Evolutionary conservation across 2,329 filamentous ascomycete species (phyloP).

Genomic region (Hypoxylon sp.): DNA sequence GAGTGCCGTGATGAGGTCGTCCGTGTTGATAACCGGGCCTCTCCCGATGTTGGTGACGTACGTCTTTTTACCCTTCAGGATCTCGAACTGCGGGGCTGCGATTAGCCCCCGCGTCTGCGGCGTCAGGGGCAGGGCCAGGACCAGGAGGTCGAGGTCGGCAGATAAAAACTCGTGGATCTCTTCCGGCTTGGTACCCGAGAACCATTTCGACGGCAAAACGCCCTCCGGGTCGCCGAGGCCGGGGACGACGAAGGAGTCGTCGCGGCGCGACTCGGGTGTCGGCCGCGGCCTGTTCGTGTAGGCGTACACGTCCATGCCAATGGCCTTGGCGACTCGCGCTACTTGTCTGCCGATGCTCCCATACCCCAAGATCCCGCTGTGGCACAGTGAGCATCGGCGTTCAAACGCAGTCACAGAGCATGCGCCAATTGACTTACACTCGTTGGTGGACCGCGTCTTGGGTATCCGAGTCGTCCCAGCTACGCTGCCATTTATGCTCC

Average conservation of each 20-base stretch:
- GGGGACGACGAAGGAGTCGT: constrained; percentile 72
- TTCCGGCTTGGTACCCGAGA: constrained; percentile 51
- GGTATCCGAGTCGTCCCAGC: constrained; percentile 51
- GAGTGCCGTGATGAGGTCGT: constrained; percentile 68
- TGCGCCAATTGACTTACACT: constrained; percentile 56
- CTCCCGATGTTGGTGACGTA: constrained; percentile 75
- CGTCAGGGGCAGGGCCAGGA: constrained; percentile 58
- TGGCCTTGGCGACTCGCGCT: constrained; percentile 63
- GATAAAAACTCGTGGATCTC: constrained; percentile 56
- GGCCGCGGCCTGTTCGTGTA: constrained; percentile 72
- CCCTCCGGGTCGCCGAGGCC: constrained; percentile 64
- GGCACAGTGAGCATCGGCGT: constrained; percentile 22
- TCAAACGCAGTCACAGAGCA: background rate
- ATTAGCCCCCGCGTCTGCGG: constrained; percentile 56
- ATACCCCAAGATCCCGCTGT: constrained; percentile 57
- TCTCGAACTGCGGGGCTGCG: constrained; percentile 54
- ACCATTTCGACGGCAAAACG: constrained; percentile 57
- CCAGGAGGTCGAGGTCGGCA: constrained; percentile 57
- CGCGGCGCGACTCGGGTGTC: constrained; percentile 69
- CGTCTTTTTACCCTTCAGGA: constrained; percentile 55
- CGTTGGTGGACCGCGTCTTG: constrained; percentile 61
- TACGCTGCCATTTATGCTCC: constrained; percentile 58
- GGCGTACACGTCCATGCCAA: constrained; percentile 76
- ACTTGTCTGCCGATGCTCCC: constrained; percentile 59
- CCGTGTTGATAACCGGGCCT: constrained; percentile 54